phyloP scores from a whole-genome alignment of 148 eudicot genomes.

The Chenopodium quinoa region DNA sequence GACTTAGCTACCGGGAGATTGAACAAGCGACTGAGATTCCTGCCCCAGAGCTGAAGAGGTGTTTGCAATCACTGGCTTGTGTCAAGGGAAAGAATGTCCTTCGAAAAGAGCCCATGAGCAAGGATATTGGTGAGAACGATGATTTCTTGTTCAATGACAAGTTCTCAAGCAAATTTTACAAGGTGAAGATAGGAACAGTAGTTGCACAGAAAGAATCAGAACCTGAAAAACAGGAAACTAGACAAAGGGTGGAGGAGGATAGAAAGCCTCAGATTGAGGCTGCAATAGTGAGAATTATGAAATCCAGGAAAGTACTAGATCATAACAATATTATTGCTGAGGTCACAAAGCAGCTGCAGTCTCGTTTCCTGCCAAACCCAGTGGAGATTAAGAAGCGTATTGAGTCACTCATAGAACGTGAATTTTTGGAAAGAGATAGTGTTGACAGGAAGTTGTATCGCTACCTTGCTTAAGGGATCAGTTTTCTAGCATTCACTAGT shows the following conservation, averaged over 20 bases:
- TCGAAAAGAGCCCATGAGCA: constrained; percentile 78
- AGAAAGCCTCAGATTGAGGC: constrained; percentile 88
- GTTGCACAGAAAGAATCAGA: constrained; percentile 86
- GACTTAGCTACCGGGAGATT: constrained; percentile 66
- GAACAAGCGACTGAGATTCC: constrained; percentile 82
- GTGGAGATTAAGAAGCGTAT: constrained; percentile 84
- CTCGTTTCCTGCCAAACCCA: constrained; percentile 69
- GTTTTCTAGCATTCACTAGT: constrained; percentile 24
- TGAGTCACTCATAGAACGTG: constrained; percentile 76
- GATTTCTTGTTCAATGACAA: constrained; percentile 64
- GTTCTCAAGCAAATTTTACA: constrained; percentile 69
- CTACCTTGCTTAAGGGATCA: constrained; percentile 59
- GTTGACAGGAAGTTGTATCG: constrained; percentile 60
- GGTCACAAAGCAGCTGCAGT: constrained; percentile 75
- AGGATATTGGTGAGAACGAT: constrained; percentile 64
- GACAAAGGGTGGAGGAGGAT: constrained; percentile 84
- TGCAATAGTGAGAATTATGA: constrained; percentile 80
- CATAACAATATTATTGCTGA: constrained; percentile 76
- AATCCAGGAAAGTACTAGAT: constrained; percentile 63
- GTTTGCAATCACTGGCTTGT: constrained; percentile 72
- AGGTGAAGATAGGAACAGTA: constrained; percentile 84
- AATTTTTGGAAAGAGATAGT: constrained; percentile 79
- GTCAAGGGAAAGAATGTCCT: constrained; percentile 84
- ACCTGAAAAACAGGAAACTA: constrained; percentile 80
- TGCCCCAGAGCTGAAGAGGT: constrained; percentile 62